phyloP scores from a whole-genome alignment of 1,139 yeast species.

The Hyphopichia khmerensis region DNA sequence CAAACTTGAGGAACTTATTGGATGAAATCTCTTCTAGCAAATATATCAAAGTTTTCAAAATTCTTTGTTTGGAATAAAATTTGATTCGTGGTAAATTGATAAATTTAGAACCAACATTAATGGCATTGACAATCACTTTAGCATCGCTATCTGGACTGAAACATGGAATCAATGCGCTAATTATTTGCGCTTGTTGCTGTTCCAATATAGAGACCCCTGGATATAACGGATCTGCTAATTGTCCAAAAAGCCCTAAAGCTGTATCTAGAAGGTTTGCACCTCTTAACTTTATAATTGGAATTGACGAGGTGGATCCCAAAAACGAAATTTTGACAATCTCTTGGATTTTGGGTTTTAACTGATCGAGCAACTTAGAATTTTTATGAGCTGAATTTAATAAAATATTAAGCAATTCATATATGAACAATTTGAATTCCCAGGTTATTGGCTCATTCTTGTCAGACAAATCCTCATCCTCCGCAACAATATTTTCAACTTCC shows the following conservation, averaged over 20 bases:
- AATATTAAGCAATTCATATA: slow-evolving; percentile 57
- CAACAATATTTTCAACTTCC: slow-evolving; percentile 46
- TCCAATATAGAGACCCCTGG: slow-evolving; percentile 73
- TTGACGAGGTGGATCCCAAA: slow-evolving; percentile 75
- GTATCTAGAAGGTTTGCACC: slow-evolving; percentile 64
- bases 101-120: slow-evolving; percentile 77
- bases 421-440: slow-evolving; percentile 67
- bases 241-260: slow-evolving; percentile 48
- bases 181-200: slow-evolving; percentile 93
- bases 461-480: slow-evolving; percentile 22
- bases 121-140: slow-evolving; percentile 72
- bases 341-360: slow-evolving; percentile 53
- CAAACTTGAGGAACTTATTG: slow-evolving; percentile 42
- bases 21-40: slow-evolving; percentile 64
- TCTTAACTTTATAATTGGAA: slow-evolving; percentile 56
- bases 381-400: slow-evolving; percentile 45
- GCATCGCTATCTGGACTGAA: slow-evolving; percentile 74
- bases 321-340: slow-evolving; percentile 83
- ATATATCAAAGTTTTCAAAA: slow-evolving; percentile 63
- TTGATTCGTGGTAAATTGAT: slow-evolving; percentile 50
- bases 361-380: slow-evolving; percentile 38
- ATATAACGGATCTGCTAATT: slow-evolving; percentile 70
- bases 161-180: slow-evolving; percentile 89
- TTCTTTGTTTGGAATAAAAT: slow-evolving; percentile 56
- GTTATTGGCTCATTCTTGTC: slow-evolving; percentile 61